Evolutionary conservation across 805 yeast genomes (phyloP).

Genomic region (Lipomyces yamanashiensis): DNA sequence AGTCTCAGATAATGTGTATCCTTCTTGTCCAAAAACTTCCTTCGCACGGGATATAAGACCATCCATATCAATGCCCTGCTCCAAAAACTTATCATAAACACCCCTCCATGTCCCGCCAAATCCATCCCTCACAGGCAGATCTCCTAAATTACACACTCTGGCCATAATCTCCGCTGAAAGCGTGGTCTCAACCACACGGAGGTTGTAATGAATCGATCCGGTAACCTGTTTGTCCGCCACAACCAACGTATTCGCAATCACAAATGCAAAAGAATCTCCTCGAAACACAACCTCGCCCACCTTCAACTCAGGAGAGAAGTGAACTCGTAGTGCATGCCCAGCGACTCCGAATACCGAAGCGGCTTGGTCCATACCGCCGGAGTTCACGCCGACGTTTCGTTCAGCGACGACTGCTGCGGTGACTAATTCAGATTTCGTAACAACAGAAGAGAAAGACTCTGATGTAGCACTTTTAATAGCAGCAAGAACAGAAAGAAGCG

Average conservation of each 20-base stretch:
- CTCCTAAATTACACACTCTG: slow-evolving; percentile 54
- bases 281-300: slow-evolving; percentile 58
- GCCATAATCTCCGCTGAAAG: slow-evolving; percentile 68
- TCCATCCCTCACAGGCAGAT: slow-evolving; percentile 47
- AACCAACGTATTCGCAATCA: slow-evolving; percentile 67
- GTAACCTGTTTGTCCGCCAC: slow-evolving; percentile 70
- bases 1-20: slow-evolving; percentile 57
- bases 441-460: slow-evolving; percentile 24
- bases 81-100: slow-evolving; percentile 57
- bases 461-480: slow-evolving; percentile 52
- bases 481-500: slow-evolving; percentile 60
- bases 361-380: slow-evolving; percentile 82
- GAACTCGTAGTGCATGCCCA: slow-evolving; percentile 61
- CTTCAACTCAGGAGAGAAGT: slow-evolving; percentile 61
- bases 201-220: slow-evolving; percentile 69
- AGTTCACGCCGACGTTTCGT: slow-evolving; percentile 72
- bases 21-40: slow-evolving; percentile 47
- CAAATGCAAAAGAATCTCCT: slow-evolving; percentile 54
- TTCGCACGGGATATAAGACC: slow-evolving; percentile 53
- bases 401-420: slow-evolving; percentile 67
- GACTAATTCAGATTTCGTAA: slow-evolving; percentile 59
- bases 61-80: slow-evolving; percentile 53
- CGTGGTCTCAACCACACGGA: slow-evolving; percentile 73
- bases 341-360: slow-evolving; percentile 69
- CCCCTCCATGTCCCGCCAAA: slow-evolving; percentile 65